Conservation (phyloP, 306 rosid species). For the Prunus padus region DNA sequence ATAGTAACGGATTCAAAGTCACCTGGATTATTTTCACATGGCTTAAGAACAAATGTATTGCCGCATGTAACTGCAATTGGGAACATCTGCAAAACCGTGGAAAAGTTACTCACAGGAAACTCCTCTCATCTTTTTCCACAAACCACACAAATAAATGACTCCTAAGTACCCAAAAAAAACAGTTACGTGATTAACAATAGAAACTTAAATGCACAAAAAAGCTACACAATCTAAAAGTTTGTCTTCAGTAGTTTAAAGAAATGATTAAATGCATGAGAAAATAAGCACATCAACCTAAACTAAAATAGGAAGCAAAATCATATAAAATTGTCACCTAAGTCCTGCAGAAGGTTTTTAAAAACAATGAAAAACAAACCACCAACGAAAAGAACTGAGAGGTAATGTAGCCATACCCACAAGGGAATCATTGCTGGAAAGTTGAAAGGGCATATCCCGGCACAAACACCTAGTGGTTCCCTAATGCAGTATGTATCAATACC, state of each 20-base stretch:
- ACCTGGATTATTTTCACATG: slow-evolving; percentile 75
- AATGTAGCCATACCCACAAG: slow-evolving; percentile 62
- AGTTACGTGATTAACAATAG: not conserved
- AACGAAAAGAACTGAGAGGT: slow-evolving; percentile 1
- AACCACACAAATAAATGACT: slow-evolving; percentile 8
- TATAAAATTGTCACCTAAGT: not conserved
- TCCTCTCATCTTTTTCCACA: slow-evolving; percentile 4
- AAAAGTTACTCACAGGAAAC: slow-evolving; percentile 20
- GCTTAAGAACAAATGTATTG: slow-evolving; percentile 70
- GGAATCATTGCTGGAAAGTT: slow-evolving; percentile 60
- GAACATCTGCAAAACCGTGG: slow-evolving; percentile 55
- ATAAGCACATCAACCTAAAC: not conserved
- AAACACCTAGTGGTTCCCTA: slow-evolving; percentile 82
- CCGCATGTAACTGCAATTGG: slow-evolving; percentile 75
- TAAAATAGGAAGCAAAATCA: slow-evolving; percentile 3
- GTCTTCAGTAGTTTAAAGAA: not conserved
- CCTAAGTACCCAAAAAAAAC: not conserved
- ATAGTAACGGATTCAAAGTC: slow-evolving; percentile 15
- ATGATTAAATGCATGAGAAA: slow-evolving; percentile 3
- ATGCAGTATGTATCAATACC: slow-evolving; percentile 69
- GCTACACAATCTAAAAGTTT: not conserved
- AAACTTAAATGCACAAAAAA: not conserved
- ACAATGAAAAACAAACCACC: slow-evolving; percentile 5
- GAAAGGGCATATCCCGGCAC: slow-evolving; percentile 76
- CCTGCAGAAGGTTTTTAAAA: slow-evolving; percentile 1